Percentiles rank a stretch among this genome's conserved stretches.
Conservation (phyloP, 805 yeast species). For the Metahyphopichia silvanorum region DNA sequence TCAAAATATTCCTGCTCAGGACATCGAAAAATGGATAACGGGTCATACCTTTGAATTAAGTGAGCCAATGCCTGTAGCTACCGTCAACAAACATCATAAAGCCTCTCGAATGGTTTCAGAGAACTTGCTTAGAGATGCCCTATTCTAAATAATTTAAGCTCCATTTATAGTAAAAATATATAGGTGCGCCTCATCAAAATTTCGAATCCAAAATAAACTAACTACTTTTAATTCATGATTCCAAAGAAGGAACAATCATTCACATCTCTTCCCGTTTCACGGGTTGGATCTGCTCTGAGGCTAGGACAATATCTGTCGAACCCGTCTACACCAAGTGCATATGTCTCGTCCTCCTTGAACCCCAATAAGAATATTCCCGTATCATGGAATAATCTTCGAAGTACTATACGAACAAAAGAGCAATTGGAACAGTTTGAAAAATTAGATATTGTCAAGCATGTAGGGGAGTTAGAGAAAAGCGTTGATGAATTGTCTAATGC, state of each 20-base stretch:
- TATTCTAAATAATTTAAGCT: too few relatives aligned
- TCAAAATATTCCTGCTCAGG: too few relatives aligned
- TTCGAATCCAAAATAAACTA: not conserved
- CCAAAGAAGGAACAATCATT: constrained; percentile 25
- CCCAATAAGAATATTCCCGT: constrained; percentile 30
- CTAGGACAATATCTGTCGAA: constrained; percentile 25
- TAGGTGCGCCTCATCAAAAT: not conserved
- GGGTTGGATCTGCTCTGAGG: constrained; percentile 32
- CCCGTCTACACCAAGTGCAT: constrained; percentile 26
- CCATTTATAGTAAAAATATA: too few relatives aligned
- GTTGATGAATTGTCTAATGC: constrained; percentile 24
- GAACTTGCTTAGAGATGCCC: too few relatives aligned
- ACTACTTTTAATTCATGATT: too few relatives aligned
- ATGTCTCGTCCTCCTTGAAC: constrained; percentile 36
- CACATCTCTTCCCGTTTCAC: constrained; percentile 32
- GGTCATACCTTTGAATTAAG: constrained; percentile 11
- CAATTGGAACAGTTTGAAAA: constrained; percentile 26
- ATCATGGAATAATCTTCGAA: constrained; percentile 13
- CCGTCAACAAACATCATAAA: constrained; percentile 17
- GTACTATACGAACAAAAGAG: constrained; percentile 15
- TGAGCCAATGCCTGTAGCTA: constrained; percentile 11
- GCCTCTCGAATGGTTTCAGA: too few relatives aligned
- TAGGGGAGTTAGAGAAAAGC: constrained; percentile 26
- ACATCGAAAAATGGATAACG: too few relatives aligned
- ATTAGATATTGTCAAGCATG: constrained; percentile 28